Base-by-base conservation (phyloP, 768 basidiomycete species). In the Suillus bovinus region DNA sequence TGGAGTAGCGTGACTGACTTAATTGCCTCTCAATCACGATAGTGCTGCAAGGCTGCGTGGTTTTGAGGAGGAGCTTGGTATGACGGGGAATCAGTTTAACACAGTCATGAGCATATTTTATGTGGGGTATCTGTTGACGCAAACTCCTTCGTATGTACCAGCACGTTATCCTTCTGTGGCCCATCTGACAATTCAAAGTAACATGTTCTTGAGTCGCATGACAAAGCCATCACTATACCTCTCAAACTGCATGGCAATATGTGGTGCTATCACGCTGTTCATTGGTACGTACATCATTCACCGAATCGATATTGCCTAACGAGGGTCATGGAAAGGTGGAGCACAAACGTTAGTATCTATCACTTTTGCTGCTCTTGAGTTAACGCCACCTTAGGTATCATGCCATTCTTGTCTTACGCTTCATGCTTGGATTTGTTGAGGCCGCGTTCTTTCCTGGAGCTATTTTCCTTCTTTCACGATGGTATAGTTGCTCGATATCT, bases 401-500 rank as follows among this genome's bases (percentile, higher is more conserved):
- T 42, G 81, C 84, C 20, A 86, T 81, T 5, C 79, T 90, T 7
- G 72, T 84, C 22, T 86, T 86, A 0, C 82, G 91, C n/a, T 91
- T 93, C 76, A 83, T 88, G 71, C 81, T 93, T 24, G 92, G 92
- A 27, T 87, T 87, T 67, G 79, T 84, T 33, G 85, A 85, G 73
- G 86, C 86, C 13, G 85, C 85, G 5, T 89, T 88, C 73, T 87
- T 85, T 68, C 88, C 88, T 58, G 88, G 86, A n/a, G 82, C 85
- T 41, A 72, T 89, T 52, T 89, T 89, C 71, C 74, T 90, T 13
- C 77, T 89, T 41, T 86, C 85, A 2, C 86, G 84, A 70, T 91
- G 89, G 90, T 69, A 61, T 36, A 27, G 13, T 46, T 34, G 13
- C 20, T 6, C 33, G 6, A 52, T 52, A 33, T 20, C 11, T 52